Base-by-base conservation (phyloP, 2,329 filamentous ascomycete species). In the Fusarium austroafricanum region DNA sequence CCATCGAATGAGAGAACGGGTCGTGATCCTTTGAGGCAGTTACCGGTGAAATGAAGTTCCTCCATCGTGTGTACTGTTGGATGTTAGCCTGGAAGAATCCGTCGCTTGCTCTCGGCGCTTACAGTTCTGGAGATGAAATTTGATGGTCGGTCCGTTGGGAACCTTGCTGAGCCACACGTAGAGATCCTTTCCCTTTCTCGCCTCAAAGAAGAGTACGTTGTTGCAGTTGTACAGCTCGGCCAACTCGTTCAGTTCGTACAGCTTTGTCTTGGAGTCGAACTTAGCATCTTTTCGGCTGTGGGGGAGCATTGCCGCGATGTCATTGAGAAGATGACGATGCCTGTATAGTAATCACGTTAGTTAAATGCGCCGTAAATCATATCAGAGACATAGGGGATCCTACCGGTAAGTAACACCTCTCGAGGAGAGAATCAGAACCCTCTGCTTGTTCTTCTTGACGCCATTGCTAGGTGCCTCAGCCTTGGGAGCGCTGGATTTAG, bases 271-370 rank as follows among this genome's bases (percentile, higher is more conserved):
- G 53, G 93, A 96, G 79, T 99, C 96, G 71, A 97, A 92, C 81
- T 99, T 99, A 73, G 92, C 93, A 78, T 99, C 96, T 83, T 97
- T 97, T 76, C 93, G 90, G 70, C 90, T 90, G 79, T 99, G 96
- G 4, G 96, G 96, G 70, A 99, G 89, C 80, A 99, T 89, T 29
- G 91, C 87, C 59, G 93, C 89, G 46, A 99, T 85, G 76, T 99
- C 96, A 75, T 94, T 92, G 66, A 99, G 86, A 42, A 99, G 85
- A 82, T 99, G 96, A 42, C 96, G 92, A 80, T 97, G 96, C 79
- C 95, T 96, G 73, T 38, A 61, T 18, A 37, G 28, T 52, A 58
- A 39, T 43, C 42, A 38, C 18, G 51, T 74, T 20, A 75, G 70
- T 43, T 18, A 8, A 37, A 63, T 67, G 70, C 68, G 64, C 64